These are phyloP conservation scores for Pelargonium myrrhifolium DNA, from an alignment of 441 rosid species.

Conservation along the genomic window DNA sequence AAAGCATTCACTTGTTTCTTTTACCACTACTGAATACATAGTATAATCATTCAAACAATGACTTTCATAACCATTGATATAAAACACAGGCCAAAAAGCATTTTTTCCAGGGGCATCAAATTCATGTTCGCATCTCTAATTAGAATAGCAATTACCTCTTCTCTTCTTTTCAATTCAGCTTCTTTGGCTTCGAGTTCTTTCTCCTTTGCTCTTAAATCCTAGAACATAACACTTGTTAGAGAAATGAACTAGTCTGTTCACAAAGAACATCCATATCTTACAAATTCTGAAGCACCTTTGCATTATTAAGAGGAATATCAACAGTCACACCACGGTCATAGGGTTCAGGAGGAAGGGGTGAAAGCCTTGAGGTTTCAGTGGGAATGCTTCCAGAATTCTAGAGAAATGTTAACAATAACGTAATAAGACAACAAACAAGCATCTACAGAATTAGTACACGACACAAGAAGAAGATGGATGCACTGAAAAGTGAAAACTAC, in stretches of 20 bases:
- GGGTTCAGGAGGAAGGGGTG: constrained; percentile 99
- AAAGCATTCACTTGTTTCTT: constrained; percentile 2
- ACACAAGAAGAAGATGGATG: neutral
- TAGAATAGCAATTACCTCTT: constrained; percentile 48
- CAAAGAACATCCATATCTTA: constrained; percentile 4
- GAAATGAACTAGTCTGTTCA: neutral
- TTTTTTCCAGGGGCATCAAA: neutral
- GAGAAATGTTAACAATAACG: constrained; percentile 19
- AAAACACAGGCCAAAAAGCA: neutral
- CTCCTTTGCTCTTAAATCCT: constrained; percentile 84
- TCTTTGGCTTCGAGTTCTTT: constrained; percentile 90
- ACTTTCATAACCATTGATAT: neutral
- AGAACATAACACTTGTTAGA: constrained; percentile 10
- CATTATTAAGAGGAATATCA: constrained; percentile 76
- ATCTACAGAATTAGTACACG: neutral
- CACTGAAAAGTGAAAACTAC: too few relatives aligned
- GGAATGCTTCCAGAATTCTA: constrained; percentile 71
- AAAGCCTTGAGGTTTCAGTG: constrained; percentile 63
- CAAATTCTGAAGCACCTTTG: constrained; percentile 40
- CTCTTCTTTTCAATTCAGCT: constrained; percentile 72
- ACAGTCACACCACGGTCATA: constrained; percentile 83
- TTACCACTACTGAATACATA: neutral
- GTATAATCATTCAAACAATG: neutral
- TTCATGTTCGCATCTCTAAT: neutral
- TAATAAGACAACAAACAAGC: constrained; percentile 16